Conservation (phyloP, 768 basidiomycete genomes). For the Lyophyllum atratum region DNA sequence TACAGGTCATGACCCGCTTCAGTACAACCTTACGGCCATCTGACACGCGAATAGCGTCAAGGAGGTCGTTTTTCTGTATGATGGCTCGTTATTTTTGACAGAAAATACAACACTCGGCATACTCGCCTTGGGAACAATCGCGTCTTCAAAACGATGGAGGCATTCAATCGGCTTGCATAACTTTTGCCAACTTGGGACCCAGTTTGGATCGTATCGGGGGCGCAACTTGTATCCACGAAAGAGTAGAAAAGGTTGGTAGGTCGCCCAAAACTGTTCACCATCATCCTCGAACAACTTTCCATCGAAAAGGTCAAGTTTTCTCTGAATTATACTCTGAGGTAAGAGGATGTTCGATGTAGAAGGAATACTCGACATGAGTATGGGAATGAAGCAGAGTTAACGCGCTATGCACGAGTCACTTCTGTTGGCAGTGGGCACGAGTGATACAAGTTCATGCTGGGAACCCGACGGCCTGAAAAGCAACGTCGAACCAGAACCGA, state of each 20-base stretch:
- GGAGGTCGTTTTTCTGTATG: neutral
- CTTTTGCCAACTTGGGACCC: neutral
- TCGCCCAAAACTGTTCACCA: neutral
- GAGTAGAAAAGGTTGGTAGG: neutral
- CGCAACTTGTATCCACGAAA: neutral
- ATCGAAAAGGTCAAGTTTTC: neutral
- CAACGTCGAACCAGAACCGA: too few relatives aligned
- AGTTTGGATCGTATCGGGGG: neutral
- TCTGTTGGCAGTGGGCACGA: too few relatives aligned
- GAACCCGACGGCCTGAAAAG: too few relatives aligned
- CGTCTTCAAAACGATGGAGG: neutral
- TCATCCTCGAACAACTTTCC: neutral
- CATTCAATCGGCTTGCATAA: neutral
- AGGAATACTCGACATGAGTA: neutral
- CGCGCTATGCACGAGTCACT: too few relatives aligned
- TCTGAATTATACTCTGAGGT: neutral
- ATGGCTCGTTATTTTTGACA: neutral
- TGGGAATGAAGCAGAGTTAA: neutral
- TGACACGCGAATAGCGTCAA: neutral
- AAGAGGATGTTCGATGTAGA: neutral
- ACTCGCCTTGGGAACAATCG: neutral
- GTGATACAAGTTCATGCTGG: too few relatives aligned
- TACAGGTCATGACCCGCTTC: neutral
- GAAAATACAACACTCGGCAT: neutral
- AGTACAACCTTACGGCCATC: neutral